phyloP scores from a whole-genome alignment of 768 basidiomycete species.

The Lactarius sp. region DNA sequence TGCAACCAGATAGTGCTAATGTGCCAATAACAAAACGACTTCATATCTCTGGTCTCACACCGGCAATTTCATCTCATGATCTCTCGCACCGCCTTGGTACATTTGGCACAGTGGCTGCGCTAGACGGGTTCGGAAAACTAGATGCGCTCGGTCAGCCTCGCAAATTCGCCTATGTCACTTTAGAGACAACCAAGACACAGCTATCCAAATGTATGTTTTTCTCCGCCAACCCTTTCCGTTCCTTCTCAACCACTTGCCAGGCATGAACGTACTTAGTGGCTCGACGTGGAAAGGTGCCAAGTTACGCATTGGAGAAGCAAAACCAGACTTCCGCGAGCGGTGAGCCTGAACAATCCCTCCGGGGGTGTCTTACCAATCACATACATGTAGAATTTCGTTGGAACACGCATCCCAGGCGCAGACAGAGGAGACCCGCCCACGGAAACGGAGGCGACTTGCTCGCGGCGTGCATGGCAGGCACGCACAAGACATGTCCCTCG shows the following conservation, averaged over 20 bases:
- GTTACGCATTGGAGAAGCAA: slow-evolving; percentile 78
- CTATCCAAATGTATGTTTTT: slow-evolving; percentile 56
- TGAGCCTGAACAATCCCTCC: slow-evolving; percentile 29
- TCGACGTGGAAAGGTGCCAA: slow-evolving; percentile 87
- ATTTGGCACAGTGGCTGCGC: slow-evolving; percentile 63
- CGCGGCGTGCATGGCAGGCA: slow-evolving; percentile 39
- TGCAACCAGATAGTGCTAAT: too few relatives aligned
- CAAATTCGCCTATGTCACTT: slow-evolving; percentile 69
- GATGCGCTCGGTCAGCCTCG: slow-evolving; percentile 63
- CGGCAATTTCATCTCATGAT: slow-evolving; percentile 53
- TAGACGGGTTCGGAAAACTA: slow-evolving; percentile 63
- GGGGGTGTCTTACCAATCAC: too few relatives aligned
- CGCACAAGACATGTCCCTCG: slow-evolving; percentile 58
- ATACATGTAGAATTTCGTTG: slow-evolving; percentile 31
- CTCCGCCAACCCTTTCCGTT: background rate
- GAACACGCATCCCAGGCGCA: slow-evolving; percentile 33
- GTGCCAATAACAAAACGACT: slow-evolving; percentile 49
- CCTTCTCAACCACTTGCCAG: slow-evolving; percentile 34
- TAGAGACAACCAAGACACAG: slow-evolving; percentile 56
- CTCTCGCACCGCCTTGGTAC: slow-evolving; percentile 52
- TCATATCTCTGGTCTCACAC: slow-evolving; percentile 72
- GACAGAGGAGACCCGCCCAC: slow-evolving; percentile 35
- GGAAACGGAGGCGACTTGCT: slow-evolving; percentile 40
- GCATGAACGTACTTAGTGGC: slow-evolving; percentile 71
- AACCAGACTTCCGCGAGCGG: slow-evolving; percentile 65